Evolutionary conservation across 2,329 filamentous ascomycete species (phyloP).

Genomic region (Capronia americana): DNA sequence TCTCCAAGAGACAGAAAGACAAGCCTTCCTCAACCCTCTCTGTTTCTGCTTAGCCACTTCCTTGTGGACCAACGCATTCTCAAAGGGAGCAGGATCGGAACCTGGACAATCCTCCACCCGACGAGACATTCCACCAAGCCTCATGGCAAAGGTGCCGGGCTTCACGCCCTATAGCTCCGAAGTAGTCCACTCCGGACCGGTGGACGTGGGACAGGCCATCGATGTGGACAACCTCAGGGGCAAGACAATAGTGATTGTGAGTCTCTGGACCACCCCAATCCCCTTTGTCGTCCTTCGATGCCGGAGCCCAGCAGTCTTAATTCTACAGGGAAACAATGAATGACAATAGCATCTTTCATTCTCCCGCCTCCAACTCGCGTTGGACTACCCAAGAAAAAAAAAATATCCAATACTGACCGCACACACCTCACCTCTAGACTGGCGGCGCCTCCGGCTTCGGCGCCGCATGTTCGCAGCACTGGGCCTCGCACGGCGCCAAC

Average conservation of each 20-base stretch:
- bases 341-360: background rate
- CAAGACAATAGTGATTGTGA: constrained; percentile 64
- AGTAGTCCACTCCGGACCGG: constrained; percentile 27
- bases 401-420: background rate
- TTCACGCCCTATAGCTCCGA: constrained; percentile 20
- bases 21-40: background rate
- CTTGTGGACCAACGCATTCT: background rate
- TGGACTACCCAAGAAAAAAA: no score
- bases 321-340: background rate
- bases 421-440: constrained; percentile 46
- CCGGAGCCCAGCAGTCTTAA: background rate
- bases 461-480: constrained; percentile 60
- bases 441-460: constrained; percentile 69
- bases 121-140: background rate
- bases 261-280: no score
- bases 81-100: background rate
- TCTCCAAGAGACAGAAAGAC: background rate
- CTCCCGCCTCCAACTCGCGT: background rate
- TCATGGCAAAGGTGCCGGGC: background rate
- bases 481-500: constrained; percentile 64
- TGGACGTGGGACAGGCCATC: constrained; percentile 30
- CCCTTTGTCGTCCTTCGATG: no score
- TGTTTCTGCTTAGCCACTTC: background rate
- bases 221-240: constrained; percentile 24
- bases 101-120: background rate